Evolutionary conservation across 441 rosid genomes (phyloP).

Genomic region (Pelargonium myrrhifolium): DNA sequence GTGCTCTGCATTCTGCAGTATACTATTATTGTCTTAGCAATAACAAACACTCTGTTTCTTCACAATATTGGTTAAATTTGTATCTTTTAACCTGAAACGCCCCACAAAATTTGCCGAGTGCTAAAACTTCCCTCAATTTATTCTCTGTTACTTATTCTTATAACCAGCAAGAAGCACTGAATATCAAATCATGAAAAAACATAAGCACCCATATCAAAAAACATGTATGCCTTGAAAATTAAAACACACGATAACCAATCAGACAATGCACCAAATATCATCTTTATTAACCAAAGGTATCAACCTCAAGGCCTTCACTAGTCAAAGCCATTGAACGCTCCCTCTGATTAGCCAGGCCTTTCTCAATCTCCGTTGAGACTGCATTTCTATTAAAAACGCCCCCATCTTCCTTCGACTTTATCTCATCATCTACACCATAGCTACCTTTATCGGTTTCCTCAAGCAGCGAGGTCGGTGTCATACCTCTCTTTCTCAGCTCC

Average conservation of each 20-base stretch:
- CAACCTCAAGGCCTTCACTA: constrained; percentile 98
- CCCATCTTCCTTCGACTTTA: constrained; percentile 37
- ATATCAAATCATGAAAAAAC: not conserved
- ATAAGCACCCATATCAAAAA: not conserved
- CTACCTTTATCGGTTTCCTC: constrained; percentile 44
- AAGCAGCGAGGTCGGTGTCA: constrained; percentile 80
- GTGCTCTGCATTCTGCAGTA: not conserved
- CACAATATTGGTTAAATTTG: not conserved
- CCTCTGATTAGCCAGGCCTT: constrained; percentile 66
- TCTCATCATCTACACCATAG: constrained; percentile 44
- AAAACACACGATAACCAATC: not conserved
- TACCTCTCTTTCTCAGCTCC: constrained; percentile 84
- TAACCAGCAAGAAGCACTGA: too few species aligned
- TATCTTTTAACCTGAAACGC: not conserved
- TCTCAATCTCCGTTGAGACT: constrained; percentile 57
- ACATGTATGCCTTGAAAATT: not conserved
- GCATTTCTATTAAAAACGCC: constrained; percentile 46
- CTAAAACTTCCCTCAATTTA: too few species aligned
- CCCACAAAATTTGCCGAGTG: too few species aligned
- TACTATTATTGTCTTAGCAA: not conserved
- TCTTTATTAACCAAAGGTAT: not conserved
- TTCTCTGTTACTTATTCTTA: too few species aligned
- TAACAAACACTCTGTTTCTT: not conserved
- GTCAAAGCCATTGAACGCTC: constrained; percentile 77
- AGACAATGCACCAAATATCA: too few species aligned